These are phyloP conservation scores for Immersiella caudata DNA, from an alignment of 495 filamentous ascomycete genomes.

Conservation along the genomic window DNA sequence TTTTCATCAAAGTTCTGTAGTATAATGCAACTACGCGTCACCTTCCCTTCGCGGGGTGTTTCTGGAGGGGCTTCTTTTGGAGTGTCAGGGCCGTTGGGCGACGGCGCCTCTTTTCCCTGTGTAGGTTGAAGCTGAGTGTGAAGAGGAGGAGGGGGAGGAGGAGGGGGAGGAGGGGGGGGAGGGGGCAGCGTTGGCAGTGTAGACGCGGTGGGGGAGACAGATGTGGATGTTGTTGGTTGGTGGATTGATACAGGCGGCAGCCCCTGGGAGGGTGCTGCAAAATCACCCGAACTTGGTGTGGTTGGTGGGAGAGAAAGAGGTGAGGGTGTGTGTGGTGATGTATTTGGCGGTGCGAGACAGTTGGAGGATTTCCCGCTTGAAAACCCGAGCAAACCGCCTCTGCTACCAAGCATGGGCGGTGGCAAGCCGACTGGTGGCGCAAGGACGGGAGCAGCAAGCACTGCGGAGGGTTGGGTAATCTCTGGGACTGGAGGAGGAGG, in stretches of 20 bases:
- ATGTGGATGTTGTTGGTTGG: slow-evolving; percentile 7
- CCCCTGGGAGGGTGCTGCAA: slow-evolving; percentile 18
- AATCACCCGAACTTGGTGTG: slow-evolving; percentile 11
- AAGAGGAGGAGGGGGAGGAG: slow-evolving; percentile 14
- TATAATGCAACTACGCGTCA: slow-evolving; percentile 57
- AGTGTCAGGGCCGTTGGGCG: slow-evolving; percentile 23
- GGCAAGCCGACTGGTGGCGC: slow-evolving; percentile 33
- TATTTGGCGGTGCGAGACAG: slow-evolving; percentile 50
- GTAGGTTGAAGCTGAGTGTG: slow-evolving; percentile 21
- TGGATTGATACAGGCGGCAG: slow-evolving; percentile 4
- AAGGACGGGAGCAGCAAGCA: slow-evolving; percentile 48
- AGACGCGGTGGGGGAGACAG: background rate
- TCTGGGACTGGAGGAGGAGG: slow-evolving; percentile 36
- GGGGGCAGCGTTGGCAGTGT: background rate
- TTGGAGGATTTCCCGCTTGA: slow-evolving; percentile 32
- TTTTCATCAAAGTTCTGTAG: slow-evolving; percentile 59
- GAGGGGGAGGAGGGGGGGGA: slow-evolving; percentile 19
- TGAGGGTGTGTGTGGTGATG: slow-evolving; percentile 42
- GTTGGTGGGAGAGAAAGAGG: slow-evolving; percentile 39
- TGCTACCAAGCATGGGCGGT: slow-evolving; percentile 28
- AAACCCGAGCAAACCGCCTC: slow-evolving; percentile 30
- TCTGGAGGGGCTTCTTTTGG: slow-evolving; percentile 30
- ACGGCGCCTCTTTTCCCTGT: slow-evolving; percentile 18
- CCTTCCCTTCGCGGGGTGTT: slow-evolving; percentile 36
- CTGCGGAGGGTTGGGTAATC: slow-evolving; percentile 38